Evolutionary conservation across 805 yeast species (phyloP).

Genomic region (Cyberlindnera japonica): DNA sequence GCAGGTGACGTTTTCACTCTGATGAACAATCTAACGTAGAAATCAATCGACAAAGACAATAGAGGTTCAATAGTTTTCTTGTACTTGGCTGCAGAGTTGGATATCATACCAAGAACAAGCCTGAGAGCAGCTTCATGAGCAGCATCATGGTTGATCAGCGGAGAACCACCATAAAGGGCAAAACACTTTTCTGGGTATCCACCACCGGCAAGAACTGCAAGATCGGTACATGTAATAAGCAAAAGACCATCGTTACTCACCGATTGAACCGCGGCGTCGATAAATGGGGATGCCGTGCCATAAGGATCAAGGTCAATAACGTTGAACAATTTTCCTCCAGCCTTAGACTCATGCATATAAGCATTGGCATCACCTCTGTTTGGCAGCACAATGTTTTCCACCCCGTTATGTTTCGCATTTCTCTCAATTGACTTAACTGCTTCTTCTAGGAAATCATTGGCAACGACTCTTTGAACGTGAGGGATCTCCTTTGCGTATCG

Average conservation of each 20-base stretch:
- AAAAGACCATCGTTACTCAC: slow-evolving; percentile 82
- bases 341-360: slow-evolving; percentile 55
- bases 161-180: slow-evolving; percentile 91
- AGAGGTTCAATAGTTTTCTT: slow-evolving; percentile 86
- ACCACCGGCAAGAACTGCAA: slow-evolving; percentile 92
- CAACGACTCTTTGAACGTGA: slow-evolving; percentile 64
- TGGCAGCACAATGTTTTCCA: slow-evolving; percentile 53
- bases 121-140: slow-evolving; percentile 93
- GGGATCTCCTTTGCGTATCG: slow-evolving; percentile 93
- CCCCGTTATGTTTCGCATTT: slow-evolving; percentile 66
- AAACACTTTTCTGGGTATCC: slow-evolving; percentile 97
- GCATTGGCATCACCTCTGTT: slow-evolving; percentile 90
- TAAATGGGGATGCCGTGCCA: slow-evolving; percentile 95
- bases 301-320: slow-evolving; percentile 95
- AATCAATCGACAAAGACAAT: slow-evolving; percentile 82
- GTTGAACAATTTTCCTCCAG: slow-evolving; percentile 53
- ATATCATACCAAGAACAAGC: slow-evolving; percentile 71
- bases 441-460: slow-evolving; percentile 82
- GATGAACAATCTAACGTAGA: slow-evolving; percentile 83
- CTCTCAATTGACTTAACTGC: slow-evolving; percentile 80
- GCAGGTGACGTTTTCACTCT: slow-evolving; percentile 75
- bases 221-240: slow-evolving; percentile 92
- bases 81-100: slow-evolving; percentile 84
- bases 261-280: slow-evolving; percentile 85
- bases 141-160: slow-evolving; percentile 65